Conservation (phyloP, 306 rosid genomes). For the Castanea mollissima region DNA sequence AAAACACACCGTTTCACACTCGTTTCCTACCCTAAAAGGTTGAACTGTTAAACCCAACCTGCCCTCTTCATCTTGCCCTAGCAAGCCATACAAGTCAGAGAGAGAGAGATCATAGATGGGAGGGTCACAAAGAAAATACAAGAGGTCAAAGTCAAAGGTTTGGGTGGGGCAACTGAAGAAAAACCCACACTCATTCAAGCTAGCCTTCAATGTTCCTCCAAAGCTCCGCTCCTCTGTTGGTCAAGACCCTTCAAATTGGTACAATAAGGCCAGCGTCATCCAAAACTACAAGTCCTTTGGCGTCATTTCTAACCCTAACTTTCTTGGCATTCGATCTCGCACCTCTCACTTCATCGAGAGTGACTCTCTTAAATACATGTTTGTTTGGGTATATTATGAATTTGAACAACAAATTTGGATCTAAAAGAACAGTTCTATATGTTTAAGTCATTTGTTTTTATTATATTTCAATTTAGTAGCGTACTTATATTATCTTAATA, state of each 20-base stretch:
- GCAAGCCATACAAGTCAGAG: background rate
- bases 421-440: no score
- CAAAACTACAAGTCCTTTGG: conserved; percentile 75
- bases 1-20: background rate
- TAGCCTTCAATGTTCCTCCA: conserved; percentile 66
- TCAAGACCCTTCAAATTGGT: conserved; percentile 47
- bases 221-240: conserved; percentile 55
- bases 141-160: conserved; percentile 65
- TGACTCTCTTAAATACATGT: conserved; percentile 30
- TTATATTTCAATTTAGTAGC: no score
- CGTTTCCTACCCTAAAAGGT: background rate
- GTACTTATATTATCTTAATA: no score
- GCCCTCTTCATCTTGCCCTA: conserved; percentile 15
- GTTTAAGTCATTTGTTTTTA: no score
- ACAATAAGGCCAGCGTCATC: conserved; percentile 56
- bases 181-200: conserved; percentile 67
- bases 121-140: conserved; percentile 81
- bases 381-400: no score
- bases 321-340: conserved; percentile 51
- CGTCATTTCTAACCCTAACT: conserved; percentile 69
- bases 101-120: conserved; percentile 46
- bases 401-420: no score
- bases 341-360: conserved; percentile 45
- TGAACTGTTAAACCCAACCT: conserved; percentile 5
- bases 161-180: conserved; percentile 66